phyloP scores from a whole-genome alignment of 2,329 filamentous ascomycete genomes.

The Arachnomyces sp. region DNA sequence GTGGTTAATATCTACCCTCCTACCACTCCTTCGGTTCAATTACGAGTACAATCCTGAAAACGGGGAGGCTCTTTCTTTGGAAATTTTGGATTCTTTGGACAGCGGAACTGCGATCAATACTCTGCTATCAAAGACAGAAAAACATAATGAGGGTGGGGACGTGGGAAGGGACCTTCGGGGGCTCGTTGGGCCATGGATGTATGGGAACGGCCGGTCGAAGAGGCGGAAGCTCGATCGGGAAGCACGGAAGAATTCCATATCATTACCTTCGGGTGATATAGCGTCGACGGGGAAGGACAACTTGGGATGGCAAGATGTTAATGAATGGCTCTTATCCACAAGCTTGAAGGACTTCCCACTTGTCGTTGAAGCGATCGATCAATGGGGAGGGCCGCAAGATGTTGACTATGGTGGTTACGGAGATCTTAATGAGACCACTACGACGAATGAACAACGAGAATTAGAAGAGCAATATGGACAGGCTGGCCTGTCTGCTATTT shows the following conservation, averaged over 20 bases:
- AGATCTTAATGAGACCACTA: conserved; percentile 28
- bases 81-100: conserved; percentile 45
- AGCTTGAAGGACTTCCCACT: conserved; percentile 44
- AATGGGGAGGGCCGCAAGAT: conserved; percentile 54
- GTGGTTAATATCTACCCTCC: conserved; percentile 52
- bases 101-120: conserved; percentile 45
- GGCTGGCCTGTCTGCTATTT: conserved; percentile 51
- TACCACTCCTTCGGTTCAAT: conserved; percentile 52
- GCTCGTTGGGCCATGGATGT: conserved; percentile 56
- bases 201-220: conserved; percentile 48
- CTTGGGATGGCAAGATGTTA: conserved; percentile 50
- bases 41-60: conserved; percentile 55
- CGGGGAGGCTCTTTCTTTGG: conserved; percentile 38
- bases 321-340: conserved; percentile 50
- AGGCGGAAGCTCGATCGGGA: conserved; percentile 39
- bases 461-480: conserved; percentile 47
- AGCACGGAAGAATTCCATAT: conserved; percentile 21
- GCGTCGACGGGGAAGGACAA: conserved; percentile 17
- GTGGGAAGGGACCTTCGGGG: conserved; percentile 48
- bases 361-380: conserved; percentile 42
- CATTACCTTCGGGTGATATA: conserved; percentile 15
- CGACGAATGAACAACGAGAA: background rate
- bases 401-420: conserved; percentile 50
- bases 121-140: conserved; percentile 40
- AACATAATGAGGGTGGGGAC: conserved; percentile 28